Evolutionary conservation across 805 yeast species (phyloP).

Genomic region (Metschnikowia hibisci): DNA sequence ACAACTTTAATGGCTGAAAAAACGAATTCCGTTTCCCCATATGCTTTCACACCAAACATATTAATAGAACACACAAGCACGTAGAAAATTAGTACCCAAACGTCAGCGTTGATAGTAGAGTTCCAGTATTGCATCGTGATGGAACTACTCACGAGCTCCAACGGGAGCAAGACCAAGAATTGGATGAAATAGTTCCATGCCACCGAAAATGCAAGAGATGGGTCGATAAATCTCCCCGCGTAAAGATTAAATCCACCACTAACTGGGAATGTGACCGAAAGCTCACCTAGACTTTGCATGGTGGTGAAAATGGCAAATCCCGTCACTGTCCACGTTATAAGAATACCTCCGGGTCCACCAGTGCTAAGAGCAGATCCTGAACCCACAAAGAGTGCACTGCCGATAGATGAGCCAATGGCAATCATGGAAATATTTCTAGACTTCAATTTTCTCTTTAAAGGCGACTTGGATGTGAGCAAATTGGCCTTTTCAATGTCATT

Average conservation of each 20-base stretch:
- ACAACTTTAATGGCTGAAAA: slow-evolving; percentile 45
- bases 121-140: slow-evolving; percentile 20
- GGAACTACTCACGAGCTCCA: slow-evolving; percentile 63
- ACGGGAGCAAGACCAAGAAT: slow-evolving; percentile 59
- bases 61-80: slow-evolving; percentile 45
- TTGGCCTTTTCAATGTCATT: slow-evolving; percentile 40
- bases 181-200: slow-evolving; percentile 63
- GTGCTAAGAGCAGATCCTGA: slow-evolving; percentile 64
- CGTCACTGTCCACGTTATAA: slow-evolving; percentile 63
- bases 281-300: slow-evolving; percentile 17
- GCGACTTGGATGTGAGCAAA: slow-evolving; percentile 39
- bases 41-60: slow-evolving; percentile 49
- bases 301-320: slow-evolving; percentile 61
- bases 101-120: slow-evolving; percentile 15
- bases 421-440: slow-evolving; percentile 64
- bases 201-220: slow-evolving; percentile 54
- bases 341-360: slow-evolving; percentile 66
- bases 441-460: slow-evolving; percentile 41
- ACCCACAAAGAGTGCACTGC: slow-evolving; percentile 75
- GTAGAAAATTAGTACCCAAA: slow-evolving; percentile 55
- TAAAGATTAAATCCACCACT: slow-evolving; percentile 61
- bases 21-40: slow-evolving; percentile 56
- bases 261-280: slow-evolving; percentile 18
- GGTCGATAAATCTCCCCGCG: slow-evolving; percentile 51
- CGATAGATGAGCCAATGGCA: slow-evolving; percentile 79